phyloP scores from a whole-genome alignment of 305 asterid species.

The Petunia hybrid region DNA sequence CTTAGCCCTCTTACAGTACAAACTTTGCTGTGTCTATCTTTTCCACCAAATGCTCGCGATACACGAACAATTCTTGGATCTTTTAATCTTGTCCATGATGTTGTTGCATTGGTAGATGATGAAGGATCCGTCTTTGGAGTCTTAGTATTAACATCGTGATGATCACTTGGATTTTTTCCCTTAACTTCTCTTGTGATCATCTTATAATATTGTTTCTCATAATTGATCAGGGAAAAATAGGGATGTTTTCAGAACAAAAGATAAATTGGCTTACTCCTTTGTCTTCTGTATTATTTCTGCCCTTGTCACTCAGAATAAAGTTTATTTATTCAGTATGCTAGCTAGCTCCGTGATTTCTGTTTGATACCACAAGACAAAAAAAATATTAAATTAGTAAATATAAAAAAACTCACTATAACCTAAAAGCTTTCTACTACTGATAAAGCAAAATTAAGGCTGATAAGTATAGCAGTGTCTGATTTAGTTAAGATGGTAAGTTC shows the following conservation, averaged over 20 bases:
- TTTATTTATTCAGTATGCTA: background rate
- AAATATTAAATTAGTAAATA: background rate
- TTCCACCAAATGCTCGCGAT: slow-evolving; percentile 84
- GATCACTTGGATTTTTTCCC: slow-evolving; percentile 30
- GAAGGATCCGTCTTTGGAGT: slow-evolving; percentile 29
- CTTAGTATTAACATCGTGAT: background rate
- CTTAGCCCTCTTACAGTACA: slow-evolving; percentile 76
- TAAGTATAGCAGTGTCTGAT: too few relatives aligned
- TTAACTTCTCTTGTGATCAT: slow-evolving; percentile 62
- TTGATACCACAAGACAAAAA: background rate
- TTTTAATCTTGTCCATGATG: slow-evolving; percentile 70
- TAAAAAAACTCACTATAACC: background rate
- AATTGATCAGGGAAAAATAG: slow-evolving; percentile 23
- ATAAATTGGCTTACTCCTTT: background rate
- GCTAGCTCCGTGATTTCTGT: slow-evolving; percentile 16
- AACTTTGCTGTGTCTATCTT: slow-evolving; percentile 90
- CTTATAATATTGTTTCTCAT: slow-evolving; percentile 40
- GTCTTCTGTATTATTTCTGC: background rate
- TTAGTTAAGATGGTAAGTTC: too few relatives aligned
- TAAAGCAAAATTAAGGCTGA: background rate
- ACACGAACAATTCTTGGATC: slow-evolving; percentile 87
- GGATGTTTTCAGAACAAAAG: slow-evolving; percentile 25
- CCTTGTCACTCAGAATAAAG: background rate
- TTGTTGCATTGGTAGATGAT: slow-evolving; percentile 41
- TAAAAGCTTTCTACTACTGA: background rate